Percentiles rank a stretch among this genome's conserved stretches.
Evolutionary conservation across 768 basidiomycete genomes (phyloP).

Genomic region (Leccinum variicolor): DNA sequence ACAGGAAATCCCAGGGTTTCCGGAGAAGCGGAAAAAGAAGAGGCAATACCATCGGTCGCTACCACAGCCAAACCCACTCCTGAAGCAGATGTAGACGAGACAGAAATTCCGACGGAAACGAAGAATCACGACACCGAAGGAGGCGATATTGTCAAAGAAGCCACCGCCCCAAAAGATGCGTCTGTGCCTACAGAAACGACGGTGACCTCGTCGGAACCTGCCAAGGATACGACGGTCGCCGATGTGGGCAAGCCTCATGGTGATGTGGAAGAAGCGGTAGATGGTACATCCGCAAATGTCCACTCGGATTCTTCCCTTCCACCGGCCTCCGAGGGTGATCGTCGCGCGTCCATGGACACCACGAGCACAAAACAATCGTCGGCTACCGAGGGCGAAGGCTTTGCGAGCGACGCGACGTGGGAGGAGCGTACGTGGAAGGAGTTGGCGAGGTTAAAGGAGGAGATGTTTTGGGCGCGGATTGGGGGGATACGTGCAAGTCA

Average conservation of each 20-base stretch:
- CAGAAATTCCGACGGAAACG: background rate
- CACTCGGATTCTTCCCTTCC: background rate
- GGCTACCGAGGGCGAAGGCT: constrained; percentile 36
- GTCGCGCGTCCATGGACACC: constrained; percentile 18
- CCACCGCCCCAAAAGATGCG: background rate
- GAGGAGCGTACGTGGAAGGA: constrained; percentile 87
- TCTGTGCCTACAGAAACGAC: background rate
- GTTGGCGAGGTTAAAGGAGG: constrained; percentile 66
- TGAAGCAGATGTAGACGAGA: background rate
- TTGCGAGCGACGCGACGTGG: constrained; percentile 71
- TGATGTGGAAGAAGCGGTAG: background rate
- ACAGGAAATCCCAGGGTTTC: background rate
- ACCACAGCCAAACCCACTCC: background rate
- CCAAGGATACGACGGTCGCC: background rate
- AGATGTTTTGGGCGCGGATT: constrained; percentile 84
- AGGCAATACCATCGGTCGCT: background rate
- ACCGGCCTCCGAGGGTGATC: background rate
- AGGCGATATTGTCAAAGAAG: background rate
- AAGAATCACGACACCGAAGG: background rate
- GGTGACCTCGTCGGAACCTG: background rate
- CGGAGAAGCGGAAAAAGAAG: constrained; percentile 6
- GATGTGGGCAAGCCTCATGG: background rate
- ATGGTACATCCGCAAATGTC: background rate
- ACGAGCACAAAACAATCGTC: constrained; percentile 25
- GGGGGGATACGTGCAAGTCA: constrained; percentile 41